Percentiles rank a stretch among this genome's conserved stretches.
phyloP scores from a whole-genome alignment of 164 flowering plant species.

The Aristolochia californica region DNA sequence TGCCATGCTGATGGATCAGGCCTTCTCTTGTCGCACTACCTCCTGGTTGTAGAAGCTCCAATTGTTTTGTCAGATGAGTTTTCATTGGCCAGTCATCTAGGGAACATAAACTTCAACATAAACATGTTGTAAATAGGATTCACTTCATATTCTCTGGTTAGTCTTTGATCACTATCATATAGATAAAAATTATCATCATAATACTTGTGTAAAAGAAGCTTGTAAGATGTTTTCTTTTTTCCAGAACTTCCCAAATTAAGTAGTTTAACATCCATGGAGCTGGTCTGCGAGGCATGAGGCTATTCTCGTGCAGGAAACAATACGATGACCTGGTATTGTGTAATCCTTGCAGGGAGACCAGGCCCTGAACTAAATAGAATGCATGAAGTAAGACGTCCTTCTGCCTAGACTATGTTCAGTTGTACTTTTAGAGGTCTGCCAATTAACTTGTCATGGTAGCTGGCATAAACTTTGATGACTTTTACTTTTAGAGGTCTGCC shows the following conservation, averaged over 20 bases:
- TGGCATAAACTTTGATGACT: no score
- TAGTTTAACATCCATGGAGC: constrained; percentile 61
- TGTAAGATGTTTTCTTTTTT: constrained; percentile 8
- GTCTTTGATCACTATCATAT: no score
- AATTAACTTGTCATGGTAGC: no score
- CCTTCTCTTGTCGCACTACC: constrained; percentile 66
- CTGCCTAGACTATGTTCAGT: not conserved
- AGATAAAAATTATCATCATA: not conserved
- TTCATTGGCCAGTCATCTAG: no score
- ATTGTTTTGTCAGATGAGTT: constrained; percentile 69
- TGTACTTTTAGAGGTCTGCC: no score
- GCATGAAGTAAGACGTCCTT: constrained; percentile 74
- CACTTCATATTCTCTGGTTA: no score
- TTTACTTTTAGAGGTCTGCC: not conserved
- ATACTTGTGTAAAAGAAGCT: not conserved
- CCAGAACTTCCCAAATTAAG: constrained; percentile 86
- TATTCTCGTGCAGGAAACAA: constrained; percentile 80
- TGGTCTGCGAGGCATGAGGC: constrained; percentile 91
- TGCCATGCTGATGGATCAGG: constrained; percentile 29
- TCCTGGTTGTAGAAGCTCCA: constrained; percentile 48
- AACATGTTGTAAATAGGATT: no score
- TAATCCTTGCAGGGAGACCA: constrained; percentile 69
- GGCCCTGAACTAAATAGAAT: constrained; percentile 67
- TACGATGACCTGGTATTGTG: constrained; percentile 75
- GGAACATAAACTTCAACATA: no score